A percentile compares a stretch with the other conserved stretches of the same genome.
These are phyloP conservation scores for Kluyveromyces wickerhamii DNA, from an alignment of 805 yeast species.

Conservation along the genomic window DNA sequence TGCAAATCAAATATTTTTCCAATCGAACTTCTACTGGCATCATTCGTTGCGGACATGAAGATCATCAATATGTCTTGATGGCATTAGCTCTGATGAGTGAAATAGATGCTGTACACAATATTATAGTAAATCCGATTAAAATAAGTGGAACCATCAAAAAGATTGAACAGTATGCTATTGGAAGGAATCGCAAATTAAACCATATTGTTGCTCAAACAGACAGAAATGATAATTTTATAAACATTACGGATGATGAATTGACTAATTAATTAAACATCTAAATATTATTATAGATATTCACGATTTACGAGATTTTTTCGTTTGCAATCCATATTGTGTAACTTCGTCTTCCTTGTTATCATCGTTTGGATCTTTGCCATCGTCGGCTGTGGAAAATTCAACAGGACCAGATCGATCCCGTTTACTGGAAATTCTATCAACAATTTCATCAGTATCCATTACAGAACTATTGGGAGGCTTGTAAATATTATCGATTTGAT, in stretches of 20 bases:
- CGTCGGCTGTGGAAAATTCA: slow-evolving; percentile 36
- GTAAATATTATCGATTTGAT: slow-evolving; percentile 43
- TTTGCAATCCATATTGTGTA: slow-evolving; percentile 17
- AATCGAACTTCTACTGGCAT: slow-evolving; percentile 79
- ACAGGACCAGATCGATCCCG: slow-evolving; percentile 35
- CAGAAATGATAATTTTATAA: slow-evolving; percentile 12
- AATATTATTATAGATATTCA: background rate
- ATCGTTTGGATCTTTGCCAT: slow-evolving; percentile 1
- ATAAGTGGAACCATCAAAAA: slow-evolving; percentile 85
- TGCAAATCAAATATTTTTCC: slow-evolving; percentile 72
- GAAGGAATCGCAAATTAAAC: slow-evolving; percentile 27
- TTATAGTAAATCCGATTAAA: slow-evolving; percentile 54
- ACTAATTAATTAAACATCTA: slow-evolving; percentile 3
- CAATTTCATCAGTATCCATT: slow-evolving; percentile 11
- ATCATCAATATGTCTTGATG: slow-evolving; percentile 52
- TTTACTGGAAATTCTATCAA: slow-evolving; percentile 10
- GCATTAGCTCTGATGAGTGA: slow-evolving; percentile 52
- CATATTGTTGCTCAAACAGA: slow-evolving; percentile 9
- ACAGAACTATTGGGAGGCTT: slow-evolving; percentile 28
- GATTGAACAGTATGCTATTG: slow-evolving; percentile 64
- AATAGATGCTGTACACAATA: slow-evolving; percentile 39
- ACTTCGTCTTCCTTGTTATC: slow-evolving; percentile 9
- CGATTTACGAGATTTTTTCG: slow-evolving; percentile 9
- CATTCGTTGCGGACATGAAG: slow-evolving; percentile 63
- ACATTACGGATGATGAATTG: slow-evolving; percentile 14